Percentiles rank a stretch among this genome's conserved stretches.
Conservation (phyloP, 192 early-diverging fungal genomes). For the Neocallimastix lanati region DNA sequence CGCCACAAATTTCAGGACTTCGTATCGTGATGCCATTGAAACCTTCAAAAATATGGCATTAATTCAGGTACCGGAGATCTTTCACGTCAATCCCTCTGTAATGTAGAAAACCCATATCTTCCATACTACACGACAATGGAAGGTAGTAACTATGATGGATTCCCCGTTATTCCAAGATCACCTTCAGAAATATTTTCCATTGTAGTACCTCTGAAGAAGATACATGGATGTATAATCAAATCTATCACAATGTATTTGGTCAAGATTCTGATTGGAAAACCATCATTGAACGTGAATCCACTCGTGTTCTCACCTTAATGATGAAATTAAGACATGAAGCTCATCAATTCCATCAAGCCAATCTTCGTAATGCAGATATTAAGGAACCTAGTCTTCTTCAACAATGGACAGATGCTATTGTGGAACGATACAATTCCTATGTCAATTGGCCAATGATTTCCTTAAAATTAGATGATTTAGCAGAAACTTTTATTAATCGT, state of each 20-base stretch:
- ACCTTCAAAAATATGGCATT: neutral
- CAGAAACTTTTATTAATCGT: neutral
- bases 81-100: neutral
- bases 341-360: no score
- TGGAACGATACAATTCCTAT: neutral
- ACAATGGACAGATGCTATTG: neutral
- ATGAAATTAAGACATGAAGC: neutral
- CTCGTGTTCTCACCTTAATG: neutral
- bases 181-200: neutral
- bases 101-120: neutral
- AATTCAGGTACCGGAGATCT: neutral
- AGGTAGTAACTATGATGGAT: constrained; percentile 16
- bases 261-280: neutral
- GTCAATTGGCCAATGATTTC: no score
- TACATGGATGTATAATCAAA: neutral
- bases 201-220: neutral
- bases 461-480: neutral
- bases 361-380: neutral
- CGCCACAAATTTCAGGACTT: neutral
- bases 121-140: no score
- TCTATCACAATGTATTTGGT: neutral
- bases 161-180: constrained; percentile 15
- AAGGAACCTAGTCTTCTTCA: neutral
- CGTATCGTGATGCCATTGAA: neutral
- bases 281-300: neutral